phyloP scores from a whole-genome alignment of 1,139 yeast genomes.

The Suhomyces yuchorum region DNA sequence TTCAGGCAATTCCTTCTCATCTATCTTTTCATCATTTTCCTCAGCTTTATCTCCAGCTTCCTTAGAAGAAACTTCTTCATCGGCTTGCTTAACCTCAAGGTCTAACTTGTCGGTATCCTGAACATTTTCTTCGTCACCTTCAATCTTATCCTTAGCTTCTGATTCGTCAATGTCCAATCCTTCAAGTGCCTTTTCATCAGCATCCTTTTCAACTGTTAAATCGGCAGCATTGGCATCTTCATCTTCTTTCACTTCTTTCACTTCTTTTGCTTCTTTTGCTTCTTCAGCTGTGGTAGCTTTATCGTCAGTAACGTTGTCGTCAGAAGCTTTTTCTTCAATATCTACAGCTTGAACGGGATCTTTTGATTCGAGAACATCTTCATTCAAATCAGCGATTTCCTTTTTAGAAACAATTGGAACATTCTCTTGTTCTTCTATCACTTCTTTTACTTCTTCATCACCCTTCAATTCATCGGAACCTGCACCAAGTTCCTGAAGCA shows the following conservation, averaged over 20 bases:
- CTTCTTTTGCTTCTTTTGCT: background rate
- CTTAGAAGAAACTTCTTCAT: background rate
- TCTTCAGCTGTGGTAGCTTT: background rate
- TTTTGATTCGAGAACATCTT: background rate
- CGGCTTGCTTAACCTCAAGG: background rate
- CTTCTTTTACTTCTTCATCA: background rate
- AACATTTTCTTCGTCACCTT: slow-evolving; percentile 8
- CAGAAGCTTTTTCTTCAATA: no score
- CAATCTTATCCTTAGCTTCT: no score
- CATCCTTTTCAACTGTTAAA: slow-evolving; percentile 3
- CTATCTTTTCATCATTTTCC: background rate
- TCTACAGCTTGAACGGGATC: no score
- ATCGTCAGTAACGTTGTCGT: background rate
- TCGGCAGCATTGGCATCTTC: slow-evolving; percentile 7
- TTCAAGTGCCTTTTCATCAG: slow-evolving; percentile 5
- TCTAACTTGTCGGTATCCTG: background rate
- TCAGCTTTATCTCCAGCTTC: slow-evolving; percentile 7
- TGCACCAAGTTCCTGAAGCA: background rate
- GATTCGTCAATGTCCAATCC: no score
- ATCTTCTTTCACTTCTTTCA: slow-evolving; percentile 1
- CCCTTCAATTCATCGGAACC: background rate
- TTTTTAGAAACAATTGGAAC: background rate
- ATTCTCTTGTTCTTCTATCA: background rate
- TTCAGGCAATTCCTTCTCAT: background rate
- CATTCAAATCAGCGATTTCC: background rate